phyloP scores from a whole-genome alignment of 2,329 filamentous ascomycete species.

The Botrytis hyacinthi region DNA sequence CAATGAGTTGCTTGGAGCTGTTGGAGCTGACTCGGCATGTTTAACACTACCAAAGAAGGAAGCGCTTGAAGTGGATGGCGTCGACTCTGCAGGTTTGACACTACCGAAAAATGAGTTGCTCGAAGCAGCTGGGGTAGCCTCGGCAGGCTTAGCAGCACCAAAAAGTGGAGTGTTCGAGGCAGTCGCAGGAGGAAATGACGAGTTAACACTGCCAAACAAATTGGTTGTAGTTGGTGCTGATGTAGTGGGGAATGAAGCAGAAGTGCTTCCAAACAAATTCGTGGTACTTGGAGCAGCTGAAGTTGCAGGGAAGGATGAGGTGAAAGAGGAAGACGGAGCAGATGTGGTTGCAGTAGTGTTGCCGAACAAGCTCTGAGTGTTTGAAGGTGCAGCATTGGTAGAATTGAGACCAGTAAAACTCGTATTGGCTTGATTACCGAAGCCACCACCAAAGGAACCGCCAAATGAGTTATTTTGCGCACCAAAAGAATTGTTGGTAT shows the following conservation, averaged over 20 bases:
- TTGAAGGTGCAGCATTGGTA: constrained; percentile 5
- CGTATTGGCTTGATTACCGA: constrained; percentile 6
- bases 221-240: constrained; percentile 19
- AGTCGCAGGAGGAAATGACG: constrained; percentile 18
- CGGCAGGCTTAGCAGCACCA: constrained; percentile 8
- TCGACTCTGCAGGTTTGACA: not conserved
- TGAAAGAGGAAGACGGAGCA: constrained; percentile 10
- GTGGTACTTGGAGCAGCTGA: constrained; percentile 17
- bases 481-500: constrained; percentile 7
- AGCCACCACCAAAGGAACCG: constrained; percentile 7
- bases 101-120: not conserved
- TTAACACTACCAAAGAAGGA: not conserved
- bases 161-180: constrained; percentile 12
- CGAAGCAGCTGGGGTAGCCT: not conserved
- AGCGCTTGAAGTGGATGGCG: not conserved
- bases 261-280: constrained; percentile 18
- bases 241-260: constrained; percentile 12
- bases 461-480: constrained; percentile 1
- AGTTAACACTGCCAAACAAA: constrained; percentile 22
- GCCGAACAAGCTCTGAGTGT: constrained; percentile 6
- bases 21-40: not conserved
- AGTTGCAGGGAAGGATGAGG: constrained; percentile 5
- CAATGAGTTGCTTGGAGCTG: not conserved
- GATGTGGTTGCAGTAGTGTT: constrained; percentile 2
- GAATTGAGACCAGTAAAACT: constrained; percentile 11